Evolutionary conservation across 2,329 filamentous ascomycete species (phyloP).

Genomic region (Penicillium sp.): DNA sequence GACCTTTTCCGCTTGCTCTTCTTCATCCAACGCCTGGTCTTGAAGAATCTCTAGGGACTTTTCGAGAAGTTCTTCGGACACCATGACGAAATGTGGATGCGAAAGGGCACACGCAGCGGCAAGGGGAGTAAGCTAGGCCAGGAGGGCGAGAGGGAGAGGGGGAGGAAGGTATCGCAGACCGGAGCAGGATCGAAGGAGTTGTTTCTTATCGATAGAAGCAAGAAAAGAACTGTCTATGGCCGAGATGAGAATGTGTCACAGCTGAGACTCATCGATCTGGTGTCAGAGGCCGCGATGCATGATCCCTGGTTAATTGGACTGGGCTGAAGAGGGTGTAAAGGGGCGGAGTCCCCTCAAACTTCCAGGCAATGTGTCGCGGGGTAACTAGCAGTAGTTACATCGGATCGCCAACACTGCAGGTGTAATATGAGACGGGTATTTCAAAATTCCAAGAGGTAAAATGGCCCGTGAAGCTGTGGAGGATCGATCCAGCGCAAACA

Average conservation of each 20-base stretch:
- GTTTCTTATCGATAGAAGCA: not conserved
- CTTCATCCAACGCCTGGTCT: conserved; percentile 80
- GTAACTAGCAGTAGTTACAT: conserved; percentile 32
- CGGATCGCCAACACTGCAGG: conserved; percentile 21
- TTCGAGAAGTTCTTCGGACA: conserved; percentile 90
- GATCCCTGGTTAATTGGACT: conserved; percentile 14
- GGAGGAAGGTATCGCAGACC: not conserved
- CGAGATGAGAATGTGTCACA: not conserved
- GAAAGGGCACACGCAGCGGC: conserved; percentile 8
- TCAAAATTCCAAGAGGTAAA: not conserved
- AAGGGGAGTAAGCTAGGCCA: conserved; percentile 10
- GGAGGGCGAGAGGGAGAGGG: conserved; percentile 6
- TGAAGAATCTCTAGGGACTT: conserved; percentile 86
- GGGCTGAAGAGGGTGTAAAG: conserved; percentile 9
- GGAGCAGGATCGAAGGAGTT: not conserved
- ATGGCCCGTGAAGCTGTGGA: conserved; percentile 7
- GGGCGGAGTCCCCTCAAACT: not conserved
- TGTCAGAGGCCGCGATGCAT: conserved; percentile 23
- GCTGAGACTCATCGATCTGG: not conserved
- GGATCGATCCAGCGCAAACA: conserved; percentile 15
- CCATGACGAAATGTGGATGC: conserved; percentile 61
- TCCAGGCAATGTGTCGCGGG: conserved; percentile 12
- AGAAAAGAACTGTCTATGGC: not conserved
- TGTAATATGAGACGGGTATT: not conserved
- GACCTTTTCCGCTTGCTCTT: conserved; percentile 90